phyloP scores from a whole-genome alignment of 345 rosid species.

The Brassica juncea region DNA sequence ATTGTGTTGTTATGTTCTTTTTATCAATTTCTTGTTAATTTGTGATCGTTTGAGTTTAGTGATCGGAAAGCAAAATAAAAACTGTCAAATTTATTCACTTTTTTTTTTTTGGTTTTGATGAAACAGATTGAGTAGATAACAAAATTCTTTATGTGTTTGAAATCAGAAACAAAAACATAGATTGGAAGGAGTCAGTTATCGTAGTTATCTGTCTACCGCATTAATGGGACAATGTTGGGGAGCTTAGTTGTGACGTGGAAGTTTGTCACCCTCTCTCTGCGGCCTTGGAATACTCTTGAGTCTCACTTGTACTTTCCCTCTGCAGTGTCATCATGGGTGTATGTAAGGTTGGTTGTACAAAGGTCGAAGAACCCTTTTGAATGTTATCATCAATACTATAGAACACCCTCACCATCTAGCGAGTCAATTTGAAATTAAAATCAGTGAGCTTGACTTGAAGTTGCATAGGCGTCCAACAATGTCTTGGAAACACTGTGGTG shows the following conservation, averaged over 20 bases:
- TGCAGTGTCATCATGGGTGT: neutral
- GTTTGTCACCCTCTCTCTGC: neutral
- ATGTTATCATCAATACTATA: neutral
- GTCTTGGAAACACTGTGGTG: neutral
- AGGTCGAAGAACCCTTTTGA: no score
- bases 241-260: neutral
- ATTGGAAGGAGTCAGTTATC: neutral
- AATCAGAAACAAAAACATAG: neutral
- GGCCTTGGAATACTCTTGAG: neutral
- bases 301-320: neutral
- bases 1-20: no score
- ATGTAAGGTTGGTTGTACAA: neutral
- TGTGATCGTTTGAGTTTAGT: no score
- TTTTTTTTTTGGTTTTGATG: no score
- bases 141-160: neutral
- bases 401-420: neutral
- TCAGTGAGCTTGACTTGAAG: neutral
- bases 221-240: neutral
- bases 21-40: no score
- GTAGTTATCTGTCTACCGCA: neutral
- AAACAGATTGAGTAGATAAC: no score
- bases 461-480: neutral
- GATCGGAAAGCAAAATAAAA: no score
- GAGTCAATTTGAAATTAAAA: neutral
- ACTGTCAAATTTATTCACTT: no score